Evolutionary conservation across 345 rosid species (phyloP).

Genomic region (Rhodamnia rubescens): DNA sequence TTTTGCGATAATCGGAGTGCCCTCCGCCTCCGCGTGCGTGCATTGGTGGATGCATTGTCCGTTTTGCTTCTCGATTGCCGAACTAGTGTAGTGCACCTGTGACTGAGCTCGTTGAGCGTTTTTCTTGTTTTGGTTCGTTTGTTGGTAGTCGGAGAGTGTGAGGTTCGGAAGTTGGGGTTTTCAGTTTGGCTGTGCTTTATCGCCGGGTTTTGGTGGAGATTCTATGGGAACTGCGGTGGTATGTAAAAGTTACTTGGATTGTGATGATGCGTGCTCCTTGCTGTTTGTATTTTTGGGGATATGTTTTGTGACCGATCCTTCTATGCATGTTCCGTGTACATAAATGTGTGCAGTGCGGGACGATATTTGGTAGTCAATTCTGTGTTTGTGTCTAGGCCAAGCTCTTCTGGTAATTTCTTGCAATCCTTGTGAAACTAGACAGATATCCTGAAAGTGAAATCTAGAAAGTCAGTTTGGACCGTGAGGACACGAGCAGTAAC

Average conservation of each 20-base stretch:
- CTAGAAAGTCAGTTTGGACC: conserved; percentile 28
- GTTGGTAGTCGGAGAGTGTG: background rate
- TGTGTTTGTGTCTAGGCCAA: background rate
- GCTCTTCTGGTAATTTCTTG: conserved; percentile 3
- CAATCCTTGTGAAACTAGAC: conserved; percentile 42
- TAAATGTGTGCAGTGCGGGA: background rate
- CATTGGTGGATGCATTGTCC: background rate
- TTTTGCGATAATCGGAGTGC: background rate
- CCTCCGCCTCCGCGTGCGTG: background rate
- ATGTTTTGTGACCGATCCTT: background rate
- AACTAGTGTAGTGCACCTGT: background rate
- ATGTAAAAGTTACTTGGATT: background rate
- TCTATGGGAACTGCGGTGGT: background rate
- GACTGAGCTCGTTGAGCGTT: background rate
- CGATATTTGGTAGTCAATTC: background rate
- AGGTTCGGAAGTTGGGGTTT: background rate
- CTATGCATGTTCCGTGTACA: background rate
- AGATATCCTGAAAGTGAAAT: conserved; percentile 41
- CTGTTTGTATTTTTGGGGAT: background rate
- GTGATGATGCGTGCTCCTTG: background rate
- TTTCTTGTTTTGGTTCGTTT: background rate
- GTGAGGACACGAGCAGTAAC: conserved; percentile 19
- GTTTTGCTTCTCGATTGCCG: background rate
- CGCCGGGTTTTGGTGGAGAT: background rate
- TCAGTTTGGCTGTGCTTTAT: background rate